Conservation (phyloP, 176 grass and related monocot genomes). For the Aegilops bicornis region DNA sequence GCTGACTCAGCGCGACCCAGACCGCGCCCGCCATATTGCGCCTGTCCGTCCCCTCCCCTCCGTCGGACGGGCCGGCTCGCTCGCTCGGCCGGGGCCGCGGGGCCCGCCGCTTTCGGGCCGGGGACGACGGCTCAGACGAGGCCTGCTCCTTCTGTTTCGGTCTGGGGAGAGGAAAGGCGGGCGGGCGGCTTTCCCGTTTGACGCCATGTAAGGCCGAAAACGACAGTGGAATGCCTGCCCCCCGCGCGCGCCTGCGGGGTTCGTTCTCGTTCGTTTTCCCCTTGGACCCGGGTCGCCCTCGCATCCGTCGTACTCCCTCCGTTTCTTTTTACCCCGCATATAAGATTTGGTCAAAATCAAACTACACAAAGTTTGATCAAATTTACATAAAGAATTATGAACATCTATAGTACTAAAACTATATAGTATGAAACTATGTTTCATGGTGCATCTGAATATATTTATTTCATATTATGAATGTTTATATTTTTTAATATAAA, state of each 20-base stretch:
- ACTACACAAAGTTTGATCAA: no score
- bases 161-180: neutral
- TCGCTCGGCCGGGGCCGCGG: no score
- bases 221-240: neutral
- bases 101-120: neutral
- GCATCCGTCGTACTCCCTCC: neutral
- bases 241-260: neutral
- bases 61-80: neutral
- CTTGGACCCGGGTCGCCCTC: neutral
- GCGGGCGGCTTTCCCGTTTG: neutral
- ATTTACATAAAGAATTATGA: no score
- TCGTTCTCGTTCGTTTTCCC: neutral
- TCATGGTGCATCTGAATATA: no score
- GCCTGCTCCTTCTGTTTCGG: neutral
- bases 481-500: no score
- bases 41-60: neutral
- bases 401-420: no score
- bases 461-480: no score
- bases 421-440: no score
- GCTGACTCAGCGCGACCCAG: slow-evolving; percentile 40
- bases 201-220: slow-evolving; percentile 26
- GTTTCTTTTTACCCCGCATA: no score
- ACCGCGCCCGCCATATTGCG: slow-evolving; percentile 8
- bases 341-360: no score
- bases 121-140: neutral